Evolutionary conservation across 176 grass and related monocot species (phyloP).

Genomic region (Oryza officinalis): DNA sequence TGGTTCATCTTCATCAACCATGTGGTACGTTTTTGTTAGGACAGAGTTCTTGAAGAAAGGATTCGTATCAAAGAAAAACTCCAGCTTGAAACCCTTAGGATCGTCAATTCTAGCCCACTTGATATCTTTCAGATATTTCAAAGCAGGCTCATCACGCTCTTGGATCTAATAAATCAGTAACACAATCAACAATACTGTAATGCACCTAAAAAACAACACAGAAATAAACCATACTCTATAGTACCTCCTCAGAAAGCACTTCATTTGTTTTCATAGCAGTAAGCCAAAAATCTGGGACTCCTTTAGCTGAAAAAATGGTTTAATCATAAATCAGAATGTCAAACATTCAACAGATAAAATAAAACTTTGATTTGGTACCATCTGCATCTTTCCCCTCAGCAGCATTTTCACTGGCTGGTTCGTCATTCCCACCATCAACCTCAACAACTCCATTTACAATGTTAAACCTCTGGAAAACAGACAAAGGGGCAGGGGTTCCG

Average conservation of each 20-base stretch:
- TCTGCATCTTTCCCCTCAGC: slow-evolving; percentile 48
- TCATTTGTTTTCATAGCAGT: slow-evolving; percentile 91
- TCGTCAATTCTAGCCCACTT: slow-evolving; percentile 76
- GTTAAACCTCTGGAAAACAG: slow-evolving; percentile 59
- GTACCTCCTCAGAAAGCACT: slow-evolving; percentile 74
- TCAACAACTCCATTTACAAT: slow-evolving; percentile 90
- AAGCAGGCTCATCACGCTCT: slow-evolving; percentile 66
- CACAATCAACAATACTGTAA: not conserved
- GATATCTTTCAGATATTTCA: slow-evolving; percentile 93
- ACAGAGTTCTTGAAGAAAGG: slow-evolving; percentile 95
- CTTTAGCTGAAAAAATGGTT: slow-evolving; percentile 55
- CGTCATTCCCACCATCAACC: slow-evolving; percentile 59
- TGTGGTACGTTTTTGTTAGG: slow-evolving; percentile 85
- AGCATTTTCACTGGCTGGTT: slow-evolving; percentile 48
- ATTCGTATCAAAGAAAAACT: slow-evolving; percentile 88
- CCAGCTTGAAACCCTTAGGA: slow-evolving; percentile 89
- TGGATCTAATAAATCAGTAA: slow-evolving; percentile 61
- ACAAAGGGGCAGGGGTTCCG: not conserved
- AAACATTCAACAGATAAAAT: not conserved
- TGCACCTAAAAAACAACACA: not conserved
- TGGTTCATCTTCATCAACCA: slow-evolving; percentile 91
- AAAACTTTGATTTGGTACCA: slow-evolving; percentile 28
- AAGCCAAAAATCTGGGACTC: slow-evolving; percentile 94
- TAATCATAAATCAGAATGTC: slow-evolving; percentile 26
- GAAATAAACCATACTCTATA: not conserved